phyloP scores from a whole-genome alignment of 2,329 filamentous ascomycete genomes.

The Juglanconis sp. region DNA sequence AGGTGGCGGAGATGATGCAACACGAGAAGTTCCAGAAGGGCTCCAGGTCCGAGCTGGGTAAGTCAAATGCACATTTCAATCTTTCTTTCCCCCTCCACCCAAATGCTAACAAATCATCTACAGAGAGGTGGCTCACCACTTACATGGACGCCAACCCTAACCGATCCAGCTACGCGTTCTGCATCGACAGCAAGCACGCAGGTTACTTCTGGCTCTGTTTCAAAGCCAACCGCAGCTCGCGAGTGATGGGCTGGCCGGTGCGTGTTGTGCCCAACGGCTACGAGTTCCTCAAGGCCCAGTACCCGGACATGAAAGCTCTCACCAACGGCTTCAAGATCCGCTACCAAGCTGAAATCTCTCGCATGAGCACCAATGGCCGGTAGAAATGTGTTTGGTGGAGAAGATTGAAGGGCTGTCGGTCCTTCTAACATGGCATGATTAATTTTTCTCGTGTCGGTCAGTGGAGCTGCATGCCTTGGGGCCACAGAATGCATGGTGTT shows the following conservation, averaged over 20 bases:
- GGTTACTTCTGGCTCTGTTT: constrained; percentile 97
- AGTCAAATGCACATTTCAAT: constrained; percentile 34
- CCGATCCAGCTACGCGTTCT: constrained; percentile 92
- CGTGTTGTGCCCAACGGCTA: constrained; percentile 92
- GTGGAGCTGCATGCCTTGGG: no score
- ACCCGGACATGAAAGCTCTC: constrained; percentile 90
- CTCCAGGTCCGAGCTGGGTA: constrained; percentile 80
- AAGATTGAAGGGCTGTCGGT: background rate
- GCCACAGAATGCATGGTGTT: background rate
- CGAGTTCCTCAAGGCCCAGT: constrained; percentile 81
- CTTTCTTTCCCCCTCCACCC: background rate
- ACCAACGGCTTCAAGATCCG: constrained; percentile 97
- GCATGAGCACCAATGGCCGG: constrained; percentile 42
- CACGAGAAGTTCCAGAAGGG: constrained; percentile 91
- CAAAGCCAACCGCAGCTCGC: constrained; percentile 78
- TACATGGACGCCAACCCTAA: constrained; percentile 96
- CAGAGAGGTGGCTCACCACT: constrained; percentile 92
- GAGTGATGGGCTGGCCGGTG: constrained; percentile 76
- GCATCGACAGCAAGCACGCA: constrained; percentile 84
- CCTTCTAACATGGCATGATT: constrained; percentile 2
- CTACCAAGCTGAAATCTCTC: constrained; percentile 63
- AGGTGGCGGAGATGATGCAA: constrained; percentile 93
- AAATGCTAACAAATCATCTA: constrained; percentile 21
- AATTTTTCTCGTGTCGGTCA: background rate
- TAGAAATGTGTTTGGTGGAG: background rate